Conservation (phyloP, 441 rosid species). For the Syzygium syzygioides region DNA sequence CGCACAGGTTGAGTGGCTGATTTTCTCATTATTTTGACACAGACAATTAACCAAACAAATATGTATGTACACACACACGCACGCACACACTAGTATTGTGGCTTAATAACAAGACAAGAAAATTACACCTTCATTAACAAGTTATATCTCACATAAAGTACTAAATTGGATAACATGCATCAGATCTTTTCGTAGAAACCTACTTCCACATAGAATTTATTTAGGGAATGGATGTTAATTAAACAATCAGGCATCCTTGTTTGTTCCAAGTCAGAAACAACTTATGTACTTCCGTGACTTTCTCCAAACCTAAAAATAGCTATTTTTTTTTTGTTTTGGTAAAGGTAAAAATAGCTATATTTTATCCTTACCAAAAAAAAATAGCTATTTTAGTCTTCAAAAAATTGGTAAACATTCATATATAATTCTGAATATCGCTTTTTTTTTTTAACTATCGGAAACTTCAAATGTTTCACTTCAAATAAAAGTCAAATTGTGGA, state of each 20-base stretch:
- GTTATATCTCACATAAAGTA: background rate
- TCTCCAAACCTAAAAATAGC: background rate
- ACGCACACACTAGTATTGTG: too few species aligned
- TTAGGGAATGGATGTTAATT: background rate
- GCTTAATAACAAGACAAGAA: too few species aligned
- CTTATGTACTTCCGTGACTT: background rate
- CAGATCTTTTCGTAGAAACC: background rate
- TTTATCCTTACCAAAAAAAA: too few species aligned
- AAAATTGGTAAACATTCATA: background rate
- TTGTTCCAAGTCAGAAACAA: background rate
- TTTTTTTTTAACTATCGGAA: background rate
- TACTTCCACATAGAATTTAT: background rate
- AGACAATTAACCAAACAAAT: too few species aligned
- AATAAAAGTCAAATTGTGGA: background rate
- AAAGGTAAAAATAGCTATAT: too few species aligned
- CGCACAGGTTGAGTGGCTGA: too few species aligned
- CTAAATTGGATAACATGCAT: background rate
- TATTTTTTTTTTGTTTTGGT: too few species aligned
- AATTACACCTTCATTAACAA: too few species aligned
- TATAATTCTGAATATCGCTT: background rate
- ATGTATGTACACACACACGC: too few species aligned
- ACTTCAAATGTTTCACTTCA: background rate
- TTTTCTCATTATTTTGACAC: too few species aligned
- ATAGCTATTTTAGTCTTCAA: background rate
- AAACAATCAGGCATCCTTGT: background rate